Conservation (phyloP, 371 early-diverging fungal species). For the Saksenaea vasiformis region DNA sequence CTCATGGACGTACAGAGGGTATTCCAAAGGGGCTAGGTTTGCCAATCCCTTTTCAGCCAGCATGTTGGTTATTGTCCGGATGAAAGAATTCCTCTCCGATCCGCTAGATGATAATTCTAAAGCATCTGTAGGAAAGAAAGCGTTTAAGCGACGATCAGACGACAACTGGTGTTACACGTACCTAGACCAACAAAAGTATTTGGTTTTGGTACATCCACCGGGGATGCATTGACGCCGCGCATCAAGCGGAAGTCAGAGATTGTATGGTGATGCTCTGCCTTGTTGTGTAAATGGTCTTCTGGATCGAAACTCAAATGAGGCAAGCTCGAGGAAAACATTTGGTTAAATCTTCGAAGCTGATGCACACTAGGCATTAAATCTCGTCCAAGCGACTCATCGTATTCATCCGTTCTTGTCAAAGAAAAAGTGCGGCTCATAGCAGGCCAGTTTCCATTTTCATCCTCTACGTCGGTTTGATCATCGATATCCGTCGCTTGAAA, state of each 20-base stretch:
- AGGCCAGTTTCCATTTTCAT: constrained; percentile 7
- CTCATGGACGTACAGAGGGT: constrained; percentile 64
- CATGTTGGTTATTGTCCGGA: constrained; percentile 77
- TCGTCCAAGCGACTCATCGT: constrained; percentile 61
- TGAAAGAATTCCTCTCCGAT: constrained; percentile 58
- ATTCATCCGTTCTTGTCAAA: constrained; percentile 60
- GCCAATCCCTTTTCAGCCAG: constrained; percentile 67
- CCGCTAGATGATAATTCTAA: constrained; percentile 32
- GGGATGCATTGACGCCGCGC: background rate
- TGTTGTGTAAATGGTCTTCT: constrained; percentile 8
- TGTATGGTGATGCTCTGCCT: constrained; percentile 8
- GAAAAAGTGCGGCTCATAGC: constrained; percentile 45
- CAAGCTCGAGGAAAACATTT: constrained; percentile 22
- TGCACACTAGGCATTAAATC: constrained; percentile 40
- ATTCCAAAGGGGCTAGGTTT: constrained; percentile 71
- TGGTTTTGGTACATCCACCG: background rate
- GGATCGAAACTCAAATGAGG: constrained; percentile 38
- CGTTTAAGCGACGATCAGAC: background rate
- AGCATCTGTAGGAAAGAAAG: background rate
- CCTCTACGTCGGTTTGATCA: constrained; percentile 29
- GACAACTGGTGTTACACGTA: background rate
- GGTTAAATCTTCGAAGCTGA: constrained; percentile 28
- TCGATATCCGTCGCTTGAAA: constrained; percentile 37
- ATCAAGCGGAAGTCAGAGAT: constrained; percentile 12
- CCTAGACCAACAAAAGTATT: constrained; percentile 8